These are phyloP conservation scores for Aphanomyces cochlioides DNA, from an alignment of 352 stramenopile genomes.

Conservation along the genomic window DNA sequence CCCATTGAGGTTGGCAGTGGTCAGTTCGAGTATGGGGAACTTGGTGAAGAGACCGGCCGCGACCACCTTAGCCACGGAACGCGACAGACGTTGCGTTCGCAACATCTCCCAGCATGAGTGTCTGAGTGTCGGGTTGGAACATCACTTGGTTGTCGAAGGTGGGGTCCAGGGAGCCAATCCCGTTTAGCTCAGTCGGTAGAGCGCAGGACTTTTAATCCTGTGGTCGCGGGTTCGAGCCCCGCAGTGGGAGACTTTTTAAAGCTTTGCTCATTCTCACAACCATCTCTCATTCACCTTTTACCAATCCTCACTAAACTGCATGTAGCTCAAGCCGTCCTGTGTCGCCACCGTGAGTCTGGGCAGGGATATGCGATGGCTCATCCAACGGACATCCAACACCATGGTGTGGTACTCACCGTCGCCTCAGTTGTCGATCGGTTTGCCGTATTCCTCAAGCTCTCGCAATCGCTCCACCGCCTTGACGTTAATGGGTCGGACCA, in stretches of 20 bases:
- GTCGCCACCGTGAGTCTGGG: conserved; percentile 8
- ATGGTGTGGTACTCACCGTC: conserved; percentile 56
- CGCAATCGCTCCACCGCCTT: too few species aligned
- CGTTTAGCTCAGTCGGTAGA: conserved; percentile 11
- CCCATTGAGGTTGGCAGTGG: too few species aligned
- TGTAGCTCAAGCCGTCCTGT: conserved; percentile 14
- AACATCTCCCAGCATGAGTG: too few species aligned
- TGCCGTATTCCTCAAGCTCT: conserved; percentile 26
- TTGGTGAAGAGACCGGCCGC: too few species aligned
- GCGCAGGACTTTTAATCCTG: conserved; percentile 9
- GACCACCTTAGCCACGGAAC: too few species aligned
- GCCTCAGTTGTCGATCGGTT: conserved; percentile 40
- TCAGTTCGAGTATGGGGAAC: too few species aligned
- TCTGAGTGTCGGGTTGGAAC: too few species aligned
- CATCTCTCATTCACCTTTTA: neutral
- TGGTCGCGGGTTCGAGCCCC: conserved; percentile 5
- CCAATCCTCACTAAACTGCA: conserved; percentile 10
- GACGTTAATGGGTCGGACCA: conserved; percentile 33
- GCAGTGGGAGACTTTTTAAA: conserved; percentile 7
- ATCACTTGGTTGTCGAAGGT: too few species aligned
- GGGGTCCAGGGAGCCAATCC: too few species aligned
- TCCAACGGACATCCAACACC: conserved; percentile 41
- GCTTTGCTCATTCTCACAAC: neutral
- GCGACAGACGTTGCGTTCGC: too few species aligned
- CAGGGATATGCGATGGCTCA: conserved; percentile 32